These are phyloP conservation scores for Crithidia thermophila DNA, from an alignment of 208 protist genomes.

Conservation along the genomic window DNA sequence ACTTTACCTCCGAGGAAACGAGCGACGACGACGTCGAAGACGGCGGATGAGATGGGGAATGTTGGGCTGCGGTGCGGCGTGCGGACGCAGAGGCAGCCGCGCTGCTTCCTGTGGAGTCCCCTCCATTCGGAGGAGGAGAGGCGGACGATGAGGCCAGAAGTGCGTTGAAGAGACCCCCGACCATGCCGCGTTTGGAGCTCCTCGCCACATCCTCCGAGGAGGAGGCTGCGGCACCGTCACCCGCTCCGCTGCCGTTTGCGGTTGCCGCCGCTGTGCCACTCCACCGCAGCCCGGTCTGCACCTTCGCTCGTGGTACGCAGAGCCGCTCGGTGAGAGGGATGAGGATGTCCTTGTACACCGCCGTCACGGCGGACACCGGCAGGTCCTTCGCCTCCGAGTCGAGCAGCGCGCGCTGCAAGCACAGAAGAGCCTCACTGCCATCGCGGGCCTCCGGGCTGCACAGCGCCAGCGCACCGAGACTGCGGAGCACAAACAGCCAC, in stretches of 20 bases:
- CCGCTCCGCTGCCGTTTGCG: not conserved
- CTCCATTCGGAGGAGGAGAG: not conserved
- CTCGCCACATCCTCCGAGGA: not conserved
- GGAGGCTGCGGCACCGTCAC: not conserved
- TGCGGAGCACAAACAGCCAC: constrained; percentile 60
- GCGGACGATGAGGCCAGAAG: constrained; percentile 10
- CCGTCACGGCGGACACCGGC: constrained; percentile 29
- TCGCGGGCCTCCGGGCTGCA: constrained; percentile 38
- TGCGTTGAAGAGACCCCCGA: constrained; percentile 22
- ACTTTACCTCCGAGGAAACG: constrained; percentile 58
- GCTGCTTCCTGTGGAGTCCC: not conserved
- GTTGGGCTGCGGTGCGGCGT: not conserved
- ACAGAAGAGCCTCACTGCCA: constrained; percentile 51
- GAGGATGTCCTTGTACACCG: constrained; percentile 75
- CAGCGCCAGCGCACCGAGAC: constrained; percentile 51
- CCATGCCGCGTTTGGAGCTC: not conserved
- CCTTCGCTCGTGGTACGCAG: constrained; percentile 40
- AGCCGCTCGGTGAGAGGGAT: constrained; percentile 78
- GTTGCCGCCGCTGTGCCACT: not conserved
- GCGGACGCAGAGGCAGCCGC: not conserved
- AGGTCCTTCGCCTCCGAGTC: constrained; percentile 47
- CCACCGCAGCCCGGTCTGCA: constrained; percentile 27
- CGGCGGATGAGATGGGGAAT: not conserved
- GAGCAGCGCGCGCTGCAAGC: constrained; percentile 66
- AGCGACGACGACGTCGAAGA: not conserved